Evolutionary conservation across 768 basidiomycete species (phyloP).

Genomic region (Hydnomerulius pinastri): DNA sequence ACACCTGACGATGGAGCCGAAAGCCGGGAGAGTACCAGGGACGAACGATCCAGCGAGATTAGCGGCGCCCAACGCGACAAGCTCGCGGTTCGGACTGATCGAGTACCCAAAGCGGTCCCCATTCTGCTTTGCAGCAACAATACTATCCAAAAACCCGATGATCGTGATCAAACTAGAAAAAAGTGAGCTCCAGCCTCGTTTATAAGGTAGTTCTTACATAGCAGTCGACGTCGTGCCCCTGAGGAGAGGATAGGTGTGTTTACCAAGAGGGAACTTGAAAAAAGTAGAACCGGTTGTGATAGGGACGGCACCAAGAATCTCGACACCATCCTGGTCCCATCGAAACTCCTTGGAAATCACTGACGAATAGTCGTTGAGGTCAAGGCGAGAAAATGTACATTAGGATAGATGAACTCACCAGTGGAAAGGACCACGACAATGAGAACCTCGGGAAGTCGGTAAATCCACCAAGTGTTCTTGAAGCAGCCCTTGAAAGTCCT

Average conservation of each 20-base stretch:
- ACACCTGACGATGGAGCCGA: slow-evolving; percentile 89
- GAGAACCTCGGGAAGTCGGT: slow-evolving; percentile 88
- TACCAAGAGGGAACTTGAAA: slow-evolving; percentile 71
- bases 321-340: slow-evolving; percentile 81
- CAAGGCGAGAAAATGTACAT: neutral
- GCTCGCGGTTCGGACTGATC: slow-evolving; percentile 91
- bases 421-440: slow-evolving; percentile 84
- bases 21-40: slow-evolving; percentile 89
- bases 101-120: slow-evolving; percentile 82
- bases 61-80: slow-evolving; percentile 85
- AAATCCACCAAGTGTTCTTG: slow-evolving; percentile 67
- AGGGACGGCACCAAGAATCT: slow-evolving; percentile 79
- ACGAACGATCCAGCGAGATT: slow-evolving; percentile 81
- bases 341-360: slow-evolving; percentile 66
- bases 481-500: slow-evolving; percentile 59
- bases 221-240: slow-evolving; percentile 84
- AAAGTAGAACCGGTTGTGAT: slow-evolving; percentile 61
- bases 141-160: slow-evolving; percentile 91
- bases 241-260: slow-evolving; percentile 61
- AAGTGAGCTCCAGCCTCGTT: neutral
- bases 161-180: slow-evolving; percentile 66
- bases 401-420: slow-evolving; percentile 47
- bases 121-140: slow-evolving; percentile 94
- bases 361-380: slow-evolving; percentile 30
- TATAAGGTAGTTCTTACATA: slow-evolving; percentile 45